These are phyloP conservation scores for Cutaneotrichosporon daszewskae DNA, from an alignment of 1,284 basidiomycete genomes.

Conservation along the genomic window DNA sequence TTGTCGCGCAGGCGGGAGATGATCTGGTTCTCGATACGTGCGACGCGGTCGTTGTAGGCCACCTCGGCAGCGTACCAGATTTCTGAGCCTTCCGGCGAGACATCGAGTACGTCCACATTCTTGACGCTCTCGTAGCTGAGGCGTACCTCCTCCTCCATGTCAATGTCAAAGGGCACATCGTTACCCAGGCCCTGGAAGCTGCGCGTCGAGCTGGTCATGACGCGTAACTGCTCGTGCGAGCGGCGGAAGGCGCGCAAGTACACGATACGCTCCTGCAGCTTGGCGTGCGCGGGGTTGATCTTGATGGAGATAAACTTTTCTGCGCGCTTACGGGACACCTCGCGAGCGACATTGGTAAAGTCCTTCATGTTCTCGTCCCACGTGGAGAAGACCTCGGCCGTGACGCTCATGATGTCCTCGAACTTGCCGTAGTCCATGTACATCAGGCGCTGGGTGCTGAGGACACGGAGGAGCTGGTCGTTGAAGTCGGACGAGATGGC, in stretches of 20 bases:
- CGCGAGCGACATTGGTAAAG: slow-evolving; percentile 94
- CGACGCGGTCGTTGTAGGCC: slow-evolving; percentile 95
- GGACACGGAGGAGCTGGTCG: slow-evolving; percentile 83
- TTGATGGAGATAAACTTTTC: slow-evolving; percentile 99
- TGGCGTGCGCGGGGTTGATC: slow-evolving; percentile 81
- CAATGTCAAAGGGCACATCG: slow-evolving; percentile 60
- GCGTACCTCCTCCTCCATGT: slow-evolving; percentile 94
- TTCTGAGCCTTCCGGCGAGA: slow-evolving; percentile 90
- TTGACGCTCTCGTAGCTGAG: slow-evolving; percentile 93
- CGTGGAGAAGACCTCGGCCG: slow-evolving; percentile 76
- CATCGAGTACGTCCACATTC: slow-evolving; percentile 92
- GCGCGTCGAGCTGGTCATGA: slow-evolving; percentile 94
- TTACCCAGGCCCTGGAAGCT: slow-evolving; percentile 72
- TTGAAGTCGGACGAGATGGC: slow-evolving; percentile 97
- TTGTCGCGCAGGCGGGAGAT: slow-evolving; percentile 87
- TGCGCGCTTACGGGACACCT: slow-evolving; percentile 81
- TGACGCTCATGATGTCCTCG: slow-evolving; percentile 71
- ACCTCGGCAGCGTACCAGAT: slow-evolving; percentile 97
- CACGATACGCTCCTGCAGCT: slow-evolving; percentile 79
- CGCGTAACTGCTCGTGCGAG: slow-evolving; percentile 93
- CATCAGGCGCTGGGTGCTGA: slow-evolving; percentile 81
- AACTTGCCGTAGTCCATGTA: slow-evolving; percentile 94
- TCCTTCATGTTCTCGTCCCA: slow-evolving; percentile 99
- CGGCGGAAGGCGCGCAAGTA: slow-evolving; percentile 92
- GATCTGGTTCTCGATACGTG: slow-evolving; percentile 96